These are phyloP conservation scores for Lophium mytilinum DNA, from an alignment of 495 filamentous ascomycete species.

Conservation along the genomic window DNA sequence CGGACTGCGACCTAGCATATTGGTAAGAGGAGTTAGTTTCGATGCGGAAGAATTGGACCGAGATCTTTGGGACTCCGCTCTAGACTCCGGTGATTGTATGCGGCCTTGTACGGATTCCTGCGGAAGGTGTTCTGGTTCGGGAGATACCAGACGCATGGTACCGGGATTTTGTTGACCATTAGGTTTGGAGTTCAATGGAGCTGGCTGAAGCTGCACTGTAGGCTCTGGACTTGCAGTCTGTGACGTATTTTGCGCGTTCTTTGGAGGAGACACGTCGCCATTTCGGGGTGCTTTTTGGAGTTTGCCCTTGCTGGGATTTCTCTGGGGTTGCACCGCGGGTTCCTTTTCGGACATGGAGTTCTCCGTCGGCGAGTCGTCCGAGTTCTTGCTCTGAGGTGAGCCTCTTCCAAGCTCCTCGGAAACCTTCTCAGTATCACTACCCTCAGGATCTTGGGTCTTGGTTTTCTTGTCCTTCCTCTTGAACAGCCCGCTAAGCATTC, in stretches of 20 bases:
- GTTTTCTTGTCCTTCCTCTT: constrained; percentile 87
- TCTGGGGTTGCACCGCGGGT: constrained; percentile 35
- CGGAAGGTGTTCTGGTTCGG: constrained; percentile 35
- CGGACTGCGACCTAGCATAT: constrained; percentile 15
- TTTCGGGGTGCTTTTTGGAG: constrained; percentile 56
- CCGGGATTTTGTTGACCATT: constrained; percentile 17
- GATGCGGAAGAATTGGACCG: constrained; percentile 19
- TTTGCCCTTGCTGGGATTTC: constrained; percentile 64
- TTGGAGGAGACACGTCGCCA: constrained; percentile 15
- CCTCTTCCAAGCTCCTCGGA: constrained; percentile 44
- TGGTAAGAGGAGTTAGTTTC: constrained; percentile 31
- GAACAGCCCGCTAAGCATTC: constrained; percentile 90
- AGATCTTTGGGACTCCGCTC: constrained; percentile 29
- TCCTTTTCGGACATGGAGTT: constrained; percentile 13
- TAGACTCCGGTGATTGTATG: constrained; percentile 14
- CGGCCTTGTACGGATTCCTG: neutral
- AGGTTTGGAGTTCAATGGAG: constrained; percentile 10
- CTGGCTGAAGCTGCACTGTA: neutral
- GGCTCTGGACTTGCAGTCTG: constrained; percentile 26
- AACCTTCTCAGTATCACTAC: constrained; percentile 44
- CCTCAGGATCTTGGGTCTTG: constrained; percentile 41
- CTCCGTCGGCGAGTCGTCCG: constrained; percentile 36
- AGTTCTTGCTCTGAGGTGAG: constrained; percentile 42
- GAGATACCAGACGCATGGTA: constrained; percentile 55
- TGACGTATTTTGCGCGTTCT: neutral